Percentiles rank a stretch among this genome's conserved stretches.
phyloP scores from a whole-genome alignment of 768 basidiomycete species.

The Lepiota brunneoincarnata region DNA sequence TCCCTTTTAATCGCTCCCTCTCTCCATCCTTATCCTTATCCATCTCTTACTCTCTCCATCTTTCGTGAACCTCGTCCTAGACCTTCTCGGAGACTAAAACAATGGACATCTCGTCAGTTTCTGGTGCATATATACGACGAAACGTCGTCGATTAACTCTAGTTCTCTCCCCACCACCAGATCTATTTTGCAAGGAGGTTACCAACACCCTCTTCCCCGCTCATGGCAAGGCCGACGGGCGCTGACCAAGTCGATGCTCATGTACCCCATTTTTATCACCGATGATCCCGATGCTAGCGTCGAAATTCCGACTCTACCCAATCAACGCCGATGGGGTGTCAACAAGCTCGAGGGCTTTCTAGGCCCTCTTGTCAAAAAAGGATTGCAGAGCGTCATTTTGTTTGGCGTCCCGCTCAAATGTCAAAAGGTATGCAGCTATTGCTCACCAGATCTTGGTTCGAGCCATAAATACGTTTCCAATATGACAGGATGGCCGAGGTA shows the following conservation, averaged over 20 bases:
- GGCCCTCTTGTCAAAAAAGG: slow-evolving; percentile 88
- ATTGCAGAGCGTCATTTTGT: slow-evolving; percentile 87
- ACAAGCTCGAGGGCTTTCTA: slow-evolving; percentile 84
- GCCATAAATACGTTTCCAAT: neutral
- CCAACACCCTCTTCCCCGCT: slow-evolving; percentile 84
- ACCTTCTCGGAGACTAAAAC: neutral
- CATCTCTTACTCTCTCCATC: neutral
- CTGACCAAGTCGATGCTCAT: slow-evolving; percentile 94
- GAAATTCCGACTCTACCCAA: slow-evolving; percentile 78
- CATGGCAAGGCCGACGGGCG: slow-evolving; percentile 80
- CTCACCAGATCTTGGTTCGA: neutral
- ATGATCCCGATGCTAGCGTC: slow-evolving; percentile 83
- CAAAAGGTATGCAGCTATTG: slow-evolving; percentile 54
- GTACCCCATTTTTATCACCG: slow-evolving; percentile 98
- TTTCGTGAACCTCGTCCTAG: neutral
- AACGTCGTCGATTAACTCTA: slow-evolving; percentile 1
- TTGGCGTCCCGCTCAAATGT: slow-evolving; percentile 86
- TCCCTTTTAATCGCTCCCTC: neutral
- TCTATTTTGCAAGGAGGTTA: slow-evolving; percentile 92
- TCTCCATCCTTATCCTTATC: neutral
- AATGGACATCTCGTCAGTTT: slow-evolving; percentile 24
- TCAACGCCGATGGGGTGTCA: slow-evolving; percentile 94
- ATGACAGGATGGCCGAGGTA: slow-evolving; percentile 77
- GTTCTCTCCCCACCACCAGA: no score
- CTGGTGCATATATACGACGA: neutral